Conservation (phyloP, 2,329 filamentous ascomycete species). For the Penicillium aurantiogriseum region DNA sequence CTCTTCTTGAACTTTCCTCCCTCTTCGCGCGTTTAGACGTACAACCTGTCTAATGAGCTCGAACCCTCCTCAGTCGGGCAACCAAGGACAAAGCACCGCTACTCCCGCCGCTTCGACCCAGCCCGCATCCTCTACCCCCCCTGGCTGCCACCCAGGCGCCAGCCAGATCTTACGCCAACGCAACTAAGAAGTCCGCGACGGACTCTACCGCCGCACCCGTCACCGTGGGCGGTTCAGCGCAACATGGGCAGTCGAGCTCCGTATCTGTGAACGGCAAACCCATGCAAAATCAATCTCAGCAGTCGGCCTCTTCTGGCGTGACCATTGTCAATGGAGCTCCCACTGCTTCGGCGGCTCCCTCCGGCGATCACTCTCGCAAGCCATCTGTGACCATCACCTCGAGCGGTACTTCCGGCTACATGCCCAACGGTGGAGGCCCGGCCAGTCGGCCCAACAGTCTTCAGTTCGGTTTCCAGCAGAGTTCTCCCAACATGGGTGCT, state of each 20-base stretch:
- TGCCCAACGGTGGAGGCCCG: conserved; percentile 74
- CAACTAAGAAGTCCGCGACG: conserved; percentile 59
- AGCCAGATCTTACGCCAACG: conserved; percentile 60
- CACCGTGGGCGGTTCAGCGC: conserved; percentile 52
- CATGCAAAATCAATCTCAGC: conserved; percentile 45
- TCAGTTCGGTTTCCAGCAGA: conserved; percentile 75
- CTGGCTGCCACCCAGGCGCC: conserved; percentile 51
- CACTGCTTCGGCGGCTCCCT: conserved; percentile 38
- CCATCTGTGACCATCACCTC: conserved; percentile 89
- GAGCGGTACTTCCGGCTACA: conserved; percentile 71
- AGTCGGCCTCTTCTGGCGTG: conserved; percentile 44
- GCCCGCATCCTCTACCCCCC: conserved; percentile 50
- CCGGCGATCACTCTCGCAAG: conserved; percentile 74
- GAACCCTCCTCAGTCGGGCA: conserved; percentile 50
- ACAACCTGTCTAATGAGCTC: conserved; percentile 60
- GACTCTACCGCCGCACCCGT: conserved; percentile 52
- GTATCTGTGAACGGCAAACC: conserved; percentile 82
- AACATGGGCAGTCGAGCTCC: conserved; percentile 61
- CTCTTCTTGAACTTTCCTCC: background rate
- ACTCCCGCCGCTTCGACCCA: conserved; percentile 40
- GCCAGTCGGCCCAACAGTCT: conserved; percentile 59
- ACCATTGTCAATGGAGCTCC: conserved; percentile 66
- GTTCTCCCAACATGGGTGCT: conserved; percentile 63
- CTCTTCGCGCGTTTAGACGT: conserved; percentile 28
- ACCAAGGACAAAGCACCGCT: conserved; percentile 49